Evolutionary conservation across 345 rosid species (phyloP), one percentile per base, ranked within the genome.

Genomic region (Durio zibethinus): DNA sequence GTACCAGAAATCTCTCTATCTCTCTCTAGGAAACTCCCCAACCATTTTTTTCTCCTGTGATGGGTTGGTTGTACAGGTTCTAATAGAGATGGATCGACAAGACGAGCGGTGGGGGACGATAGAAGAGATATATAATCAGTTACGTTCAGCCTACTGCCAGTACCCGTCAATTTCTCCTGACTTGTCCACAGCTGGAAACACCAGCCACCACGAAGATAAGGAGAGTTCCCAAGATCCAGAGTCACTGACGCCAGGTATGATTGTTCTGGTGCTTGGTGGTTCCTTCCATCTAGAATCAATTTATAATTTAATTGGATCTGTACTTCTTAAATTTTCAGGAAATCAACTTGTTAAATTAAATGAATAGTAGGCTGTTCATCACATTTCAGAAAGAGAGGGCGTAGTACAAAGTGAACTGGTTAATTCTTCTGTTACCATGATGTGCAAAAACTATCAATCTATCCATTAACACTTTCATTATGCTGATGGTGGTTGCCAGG

Each of bases 1-100:
- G 21, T 65, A 59, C 21, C 29, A 4, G 54, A 71, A 64, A 35
- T 29, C 48, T 52, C 43, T 62, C 53, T 53, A 52, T 56, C 52
- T 79, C 52, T 79, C 59, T 77, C 69, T 25, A 52, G 20, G 20
- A n/a, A 33, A 60, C 33, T 48, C 36, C 52, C 36, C 27, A 10
- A 15, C 31, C 21, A 40, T 63, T 77, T 71, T 77, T 71, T 16
- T 43, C n/a, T 16, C 27, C 21, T 6, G 9, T 59, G 69, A 43
- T 42, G 54, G 38, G 4, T 60, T 15, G 56, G 57, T 64, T 62
- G 57, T 62, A 65, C 80, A 93, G 99, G 81, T 86, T 76, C 91
- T 96, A 27, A 85, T 90, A 3, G 90, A 92, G 79, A 87, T 92
- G 99, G 99, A 96, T 90, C 82, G 87, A 80, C 85, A 77, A 64